These are phyloP conservation scores for Tulasnella sp. DNA, from an alignment of 768 basidiomycete genomes.

Conservation along the genomic window DNA sequence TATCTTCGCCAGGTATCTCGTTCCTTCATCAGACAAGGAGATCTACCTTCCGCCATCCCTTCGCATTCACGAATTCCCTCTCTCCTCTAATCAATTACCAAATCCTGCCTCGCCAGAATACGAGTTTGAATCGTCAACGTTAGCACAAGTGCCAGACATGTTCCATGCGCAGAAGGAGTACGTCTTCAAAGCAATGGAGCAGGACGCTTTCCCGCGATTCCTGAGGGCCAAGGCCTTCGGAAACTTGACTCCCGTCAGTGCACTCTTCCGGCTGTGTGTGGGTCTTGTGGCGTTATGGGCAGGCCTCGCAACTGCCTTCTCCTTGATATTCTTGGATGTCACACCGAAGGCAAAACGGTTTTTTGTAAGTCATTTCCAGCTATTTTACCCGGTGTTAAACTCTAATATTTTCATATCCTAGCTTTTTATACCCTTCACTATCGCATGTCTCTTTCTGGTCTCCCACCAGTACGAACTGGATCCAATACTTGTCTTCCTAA, in stretches of 20 bases:
- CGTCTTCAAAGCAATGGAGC: constrained; percentile 91
- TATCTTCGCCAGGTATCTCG: constrained; percentile 89
- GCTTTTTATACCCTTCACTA: constrained; percentile 89
- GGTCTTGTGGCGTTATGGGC: constrained; percentile 88
- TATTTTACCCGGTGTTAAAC: neutral
- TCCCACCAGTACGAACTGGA: constrained; percentile 97
- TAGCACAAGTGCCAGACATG: constrained; percentile 91
- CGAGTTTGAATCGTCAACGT: constrained; percentile 50
- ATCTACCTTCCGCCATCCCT: constrained; percentile 92
- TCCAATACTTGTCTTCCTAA: constrained; percentile 86
- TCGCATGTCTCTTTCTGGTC: constrained; percentile 83
- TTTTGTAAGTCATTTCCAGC: constrained; percentile 57
- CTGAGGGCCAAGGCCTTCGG: constrained; percentile 95
- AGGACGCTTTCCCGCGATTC: constrained; percentile 90
- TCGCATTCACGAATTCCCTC: constrained; percentile 82
- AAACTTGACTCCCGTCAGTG: constrained; percentile 85
- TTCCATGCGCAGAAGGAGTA: constrained; percentile 97
- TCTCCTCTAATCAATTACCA: constrained; percentile 63
- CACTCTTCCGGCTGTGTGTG: constrained; percentile 71
- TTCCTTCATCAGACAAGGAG: constrained; percentile 85
- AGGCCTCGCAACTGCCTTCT: constrained; percentile 82
- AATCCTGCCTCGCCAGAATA: constrained; percentile 33
- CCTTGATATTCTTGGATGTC: constrained; percentile 87
- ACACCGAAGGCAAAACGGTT: constrained; percentile 85
- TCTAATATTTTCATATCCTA: constrained; percentile 26